Base-by-base conservation (phyloP, 2,329 filamentous ascomycete species). In the Trichoderma harzianum region DNA sequence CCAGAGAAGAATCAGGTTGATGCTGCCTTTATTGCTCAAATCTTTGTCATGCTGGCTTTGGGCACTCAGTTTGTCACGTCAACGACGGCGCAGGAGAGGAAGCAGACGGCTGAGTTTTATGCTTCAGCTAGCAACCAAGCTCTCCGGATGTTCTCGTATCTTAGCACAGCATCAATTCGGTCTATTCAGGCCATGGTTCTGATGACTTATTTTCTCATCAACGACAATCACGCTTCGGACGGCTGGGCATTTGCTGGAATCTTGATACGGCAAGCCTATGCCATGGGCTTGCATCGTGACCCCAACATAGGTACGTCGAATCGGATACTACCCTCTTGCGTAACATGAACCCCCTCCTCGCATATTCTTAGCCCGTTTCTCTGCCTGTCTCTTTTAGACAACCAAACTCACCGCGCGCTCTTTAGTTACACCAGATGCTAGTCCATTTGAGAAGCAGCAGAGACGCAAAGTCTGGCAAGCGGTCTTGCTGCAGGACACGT, bases 231-330 rank as follows among this genome's bases (percentile, higher is more conserved):
- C 76, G 92, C 92, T 5, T 93, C 91, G 0, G 93, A 95, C 78
- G 93, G 92, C 1, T 95, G 92, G 90, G 91, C 92, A 0, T 95
- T 94, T 83, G 91, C 91, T 0, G 93, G 93, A 7, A 91, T 95
- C 30, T 80, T 94, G 26, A 90, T 93, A 74, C 87, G 92, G 30
- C 93, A 95, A 80, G 89, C 92, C 0, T 95, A 94, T 76, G 93
- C 93, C 28, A 92, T 95, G 90, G 92, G 93, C 0, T 80, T 95
- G 14, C 92, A 95, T 78, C 89, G 93, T 18, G 92, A 95, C 77
- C 93, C 93, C 0, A 92, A 94, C 72, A 90, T 93, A 72, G 90
- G 86, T 87, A 80, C 69, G 81, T 26, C 7, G 12, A 16, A 16
- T 21, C 26, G 71, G 2, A 30, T 36, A 51, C 24, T 18, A 43